Conservation (phyloP, 768 basidiomycete genomes). For the Termitomyces sp. region DNA sequence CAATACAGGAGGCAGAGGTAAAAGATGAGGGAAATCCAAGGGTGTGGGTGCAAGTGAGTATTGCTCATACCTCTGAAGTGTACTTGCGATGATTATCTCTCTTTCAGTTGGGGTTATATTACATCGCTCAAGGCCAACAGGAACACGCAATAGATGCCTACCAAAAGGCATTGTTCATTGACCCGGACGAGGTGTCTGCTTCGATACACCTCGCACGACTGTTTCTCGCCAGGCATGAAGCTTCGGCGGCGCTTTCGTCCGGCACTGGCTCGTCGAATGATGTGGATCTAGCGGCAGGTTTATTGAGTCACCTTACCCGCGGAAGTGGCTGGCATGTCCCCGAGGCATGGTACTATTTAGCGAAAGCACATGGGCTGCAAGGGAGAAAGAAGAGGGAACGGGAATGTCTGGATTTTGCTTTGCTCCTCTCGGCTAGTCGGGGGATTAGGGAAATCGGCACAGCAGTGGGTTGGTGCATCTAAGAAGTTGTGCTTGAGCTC, state of each 20-base stretch:
- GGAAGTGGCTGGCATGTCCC: conserved; percentile 86
- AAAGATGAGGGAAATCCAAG: conserved; percentile 80
- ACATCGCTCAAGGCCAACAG: conserved; percentile 51
- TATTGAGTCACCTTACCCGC: conserved; percentile 72
- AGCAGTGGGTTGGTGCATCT: conserved; percentile 18
- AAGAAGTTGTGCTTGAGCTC: not conserved
- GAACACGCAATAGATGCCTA: conserved; percentile 70
- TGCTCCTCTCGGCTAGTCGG: conserved; percentile 11
- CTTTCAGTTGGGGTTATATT: conserved; percentile 69
- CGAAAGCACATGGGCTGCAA: conserved; percentile 63
- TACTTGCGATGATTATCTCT: not conserved
- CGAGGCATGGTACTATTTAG: conserved; percentile 93
- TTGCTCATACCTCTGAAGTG: not conserved
- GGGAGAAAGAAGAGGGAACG: conserved; percentile 15
- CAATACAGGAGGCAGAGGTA: conserved; percentile 94
- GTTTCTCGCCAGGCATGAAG: conserved; percentile 42
- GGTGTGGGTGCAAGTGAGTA: conserved; percentile 88
- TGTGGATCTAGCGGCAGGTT: conserved; percentile 77
- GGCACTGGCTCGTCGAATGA: conserved; percentile 18
- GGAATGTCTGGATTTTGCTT: conserved; percentile 14
- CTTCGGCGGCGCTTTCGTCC: conserved; percentile 23
- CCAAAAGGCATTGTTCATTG: conserved; percentile 85
- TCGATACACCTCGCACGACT: conserved; percentile 73
- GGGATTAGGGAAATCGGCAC: conserved; percentile 15
- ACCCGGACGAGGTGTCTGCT: conserved; percentile 73